A percentile compares a stretch with the other conserved stretches of the same genome.
These are phyloP conservation scores for Pythium scleroteichum DNA, from an alignment of 352 stramenopile genomes.

Conservation along the genomic window DNA sequence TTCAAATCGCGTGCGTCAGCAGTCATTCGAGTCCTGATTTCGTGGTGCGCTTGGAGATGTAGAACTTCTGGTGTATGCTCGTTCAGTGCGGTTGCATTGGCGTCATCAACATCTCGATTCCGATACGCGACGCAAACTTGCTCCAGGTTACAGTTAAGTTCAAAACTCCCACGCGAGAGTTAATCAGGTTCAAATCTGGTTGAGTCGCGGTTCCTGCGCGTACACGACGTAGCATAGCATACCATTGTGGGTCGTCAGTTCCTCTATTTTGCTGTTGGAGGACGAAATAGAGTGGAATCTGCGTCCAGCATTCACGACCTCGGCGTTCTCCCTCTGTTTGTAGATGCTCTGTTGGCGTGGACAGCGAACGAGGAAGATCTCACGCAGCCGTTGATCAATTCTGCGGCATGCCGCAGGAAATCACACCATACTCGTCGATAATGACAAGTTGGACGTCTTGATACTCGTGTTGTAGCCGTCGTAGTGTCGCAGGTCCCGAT, in stretches of 20 bases:
- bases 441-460: background rate
- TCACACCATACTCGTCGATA: conserved; percentile 2
- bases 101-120: background rate
- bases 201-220: background rate
- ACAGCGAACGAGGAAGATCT: background rate
- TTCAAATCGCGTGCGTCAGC: no score
- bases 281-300: conserved; percentile 1
- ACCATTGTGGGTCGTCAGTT: background rate
- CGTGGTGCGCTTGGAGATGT: background rate
- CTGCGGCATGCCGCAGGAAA: conserved; percentile 8
- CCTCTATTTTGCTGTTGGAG: conserved; percentile 6
- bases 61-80: background rate
- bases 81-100: background rate
- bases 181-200: background rate
- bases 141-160: background rate
- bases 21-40: background rate
- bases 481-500: background rate
- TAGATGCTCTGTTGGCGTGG: background rate
- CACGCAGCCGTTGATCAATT: conserved; percentile 7
- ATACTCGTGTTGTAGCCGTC: background rate
- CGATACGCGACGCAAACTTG: background rate
- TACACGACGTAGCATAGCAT: background rate
- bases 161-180: no score
- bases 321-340: background rate
- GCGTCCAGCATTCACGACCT: background rate